These are phyloP conservation scores for Cadophora gregata DNA, from an alignment of 2,329 filamentous ascomycete genomes.

Conservation along the genomic window DNA sequence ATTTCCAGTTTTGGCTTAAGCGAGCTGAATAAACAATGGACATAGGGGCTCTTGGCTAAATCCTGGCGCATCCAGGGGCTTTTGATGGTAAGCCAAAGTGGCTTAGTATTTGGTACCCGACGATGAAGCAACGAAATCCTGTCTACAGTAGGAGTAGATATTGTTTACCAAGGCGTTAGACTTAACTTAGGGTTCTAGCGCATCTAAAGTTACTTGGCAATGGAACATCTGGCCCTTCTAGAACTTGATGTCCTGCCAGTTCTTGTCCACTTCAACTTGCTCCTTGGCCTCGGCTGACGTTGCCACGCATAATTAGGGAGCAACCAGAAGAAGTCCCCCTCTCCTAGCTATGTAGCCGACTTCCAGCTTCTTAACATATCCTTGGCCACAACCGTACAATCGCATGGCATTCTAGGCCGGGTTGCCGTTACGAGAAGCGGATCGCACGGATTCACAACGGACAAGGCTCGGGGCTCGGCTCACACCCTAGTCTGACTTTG, in stretches of 20 bases:
- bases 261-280: neutral
- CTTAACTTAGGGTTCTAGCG: neutral
- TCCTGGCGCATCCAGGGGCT: neutral
- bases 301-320: neutral
- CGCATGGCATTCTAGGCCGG: neutral
- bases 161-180: neutral
- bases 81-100: no score
- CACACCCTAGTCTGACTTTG: neutral
- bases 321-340: neutral
- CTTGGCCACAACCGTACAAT: neutral
- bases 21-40: constrained; percentile 2
- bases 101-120: no score
- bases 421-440: neutral
- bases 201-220: neutral
- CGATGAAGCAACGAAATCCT: no score
- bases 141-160: no score
- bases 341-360: neutral
- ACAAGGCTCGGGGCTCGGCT: constrained; percentile 5
- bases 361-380: neutral
- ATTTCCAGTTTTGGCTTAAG: neutral
- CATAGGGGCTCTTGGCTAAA: neutral
- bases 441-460: neutral
- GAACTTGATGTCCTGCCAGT: neutral
- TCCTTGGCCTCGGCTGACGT: neutral
- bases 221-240: neutral